Base-by-base conservation (phyloP, 2,329 filamentous ascomycete genomes). In the Phaeomoniella chlamydospora region DNA sequence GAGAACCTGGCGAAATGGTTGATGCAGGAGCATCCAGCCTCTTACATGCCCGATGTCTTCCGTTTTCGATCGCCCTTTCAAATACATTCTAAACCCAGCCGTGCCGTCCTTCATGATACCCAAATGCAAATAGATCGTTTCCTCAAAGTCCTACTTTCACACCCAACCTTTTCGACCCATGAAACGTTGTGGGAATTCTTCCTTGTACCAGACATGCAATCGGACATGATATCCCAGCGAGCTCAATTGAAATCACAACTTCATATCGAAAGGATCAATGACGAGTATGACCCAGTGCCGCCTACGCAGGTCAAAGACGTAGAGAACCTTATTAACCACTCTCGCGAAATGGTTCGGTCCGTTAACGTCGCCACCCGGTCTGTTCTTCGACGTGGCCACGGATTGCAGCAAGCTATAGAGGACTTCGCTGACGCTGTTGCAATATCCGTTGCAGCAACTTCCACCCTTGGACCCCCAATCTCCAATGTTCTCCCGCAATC, bases 111-210 rank as follows among this genome's bases (percentile, higher is more conserved):
- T 29, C 80, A 86, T 43, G 86, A 96, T 48, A 80, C 87, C 35
- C 92, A 98, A 53, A 64, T 85, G 31, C 76, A 80, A 12, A 74
- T 94, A 14, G 85, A 98, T 56, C 80, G 76, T 46, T 94, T 96
- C 49, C 62, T 98, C 46, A 84, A 83, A 45, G 84, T 86, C 13
- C 70, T 98, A 43, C 68, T 98, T 16, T 69, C 74, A 5, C 90
- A 98, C 51, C 81, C 88, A 3, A 96, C 90, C 0, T 94, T 98
- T 52, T 74, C 85, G 0, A 94, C 84, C 1, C 92, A 98, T 51
- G 90, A 98, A 61, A 85, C 96, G 71, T 70, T 98, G 2, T 98
- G 90, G 92, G 90, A 98, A 49, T 98, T 98, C 60, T 94, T 98
- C 58, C 70, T 98, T 1, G 87, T 98, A 10, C 90, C 90, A 1